phyloP scores from a whole-genome alignment of 352 stramenopile species.

The Globisporangium recalcitrans region DNA sequence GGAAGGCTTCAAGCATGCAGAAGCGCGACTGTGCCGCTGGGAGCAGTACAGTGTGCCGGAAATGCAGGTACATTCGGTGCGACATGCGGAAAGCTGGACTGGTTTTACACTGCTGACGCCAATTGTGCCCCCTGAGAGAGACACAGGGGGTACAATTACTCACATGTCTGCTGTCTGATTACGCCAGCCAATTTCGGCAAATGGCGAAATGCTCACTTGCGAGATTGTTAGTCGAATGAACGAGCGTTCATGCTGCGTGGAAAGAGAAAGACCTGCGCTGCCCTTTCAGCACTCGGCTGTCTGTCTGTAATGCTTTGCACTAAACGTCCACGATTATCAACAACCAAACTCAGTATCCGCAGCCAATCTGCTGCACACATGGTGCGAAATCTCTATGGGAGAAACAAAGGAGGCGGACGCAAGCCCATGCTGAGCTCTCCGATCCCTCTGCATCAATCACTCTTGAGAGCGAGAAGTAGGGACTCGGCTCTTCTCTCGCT shows the following conservation, averaged over 20 bases:
- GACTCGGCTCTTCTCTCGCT: neutral
- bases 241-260: too few species aligned
- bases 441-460: neutral
- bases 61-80: neutral
- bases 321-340: neutral
- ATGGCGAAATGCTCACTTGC: neutral
- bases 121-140: neutral
- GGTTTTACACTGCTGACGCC: constrained; percentile 2
- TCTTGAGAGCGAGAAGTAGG: neutral
- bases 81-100: neutral
- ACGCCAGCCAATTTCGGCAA: neutral
- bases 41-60: neutral
- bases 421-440: neutral
- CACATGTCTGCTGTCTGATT: neutral
- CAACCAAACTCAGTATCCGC: neutral
- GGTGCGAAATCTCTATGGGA: neutral
- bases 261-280: too few species aligned
- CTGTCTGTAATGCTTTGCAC: neutral
- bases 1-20: neutral
- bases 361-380: neutral
- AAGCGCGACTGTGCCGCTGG: neutral
- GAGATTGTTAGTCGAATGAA: neutral
- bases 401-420: neutral
- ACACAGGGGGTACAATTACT: constrained; percentile 5
- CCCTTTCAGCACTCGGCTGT: too few species aligned